Evolutionary conservation across 345 rosid species (phyloP).

Genomic region (Turnera subulata): DNA sequence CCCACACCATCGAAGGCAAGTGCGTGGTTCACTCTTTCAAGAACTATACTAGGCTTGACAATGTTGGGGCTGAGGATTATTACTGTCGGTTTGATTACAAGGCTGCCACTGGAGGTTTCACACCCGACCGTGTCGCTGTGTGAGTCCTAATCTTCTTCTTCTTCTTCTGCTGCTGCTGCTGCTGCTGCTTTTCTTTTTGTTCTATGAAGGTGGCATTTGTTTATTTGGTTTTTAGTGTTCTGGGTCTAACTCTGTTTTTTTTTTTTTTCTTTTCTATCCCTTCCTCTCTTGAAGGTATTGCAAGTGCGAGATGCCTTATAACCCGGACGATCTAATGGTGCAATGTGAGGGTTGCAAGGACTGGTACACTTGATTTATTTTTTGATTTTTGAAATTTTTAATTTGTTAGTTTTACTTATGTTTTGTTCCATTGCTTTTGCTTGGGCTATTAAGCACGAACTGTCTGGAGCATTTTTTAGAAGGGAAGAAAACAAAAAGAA

Average conservation of each 20-base stretch:
- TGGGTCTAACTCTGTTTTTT: background rate
- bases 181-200: background rate
- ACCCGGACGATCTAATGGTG: constrained; percentile 91
- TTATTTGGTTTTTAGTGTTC: background rate
- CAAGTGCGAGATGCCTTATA: constrained; percentile 92
- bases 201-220: background rate
- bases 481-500: background rate
- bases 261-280: constrained; percentile 8
- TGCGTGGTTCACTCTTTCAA: constrained; percentile 74
- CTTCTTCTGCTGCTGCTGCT: no score
- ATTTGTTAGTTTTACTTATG: background rate
- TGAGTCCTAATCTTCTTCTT: constrained; percentile 42
- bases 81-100: constrained; percentile 82
- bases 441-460: no score
- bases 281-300: constrained; percentile 85
- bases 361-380: constrained; percentile 51
- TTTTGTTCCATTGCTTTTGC: no score
- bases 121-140: constrained; percentile 87
- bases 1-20: constrained; percentile 79
- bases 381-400: background rate
- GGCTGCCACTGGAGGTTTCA: constrained; percentile 78
- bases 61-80: constrained; percentile 77
- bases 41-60: constrained; percentile 71
- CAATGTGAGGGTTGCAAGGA: constrained; percentile 91
- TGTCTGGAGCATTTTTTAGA: background rate